Base-by-base conservation (phyloP, 1,284 basidiomycete species). In the Neolentinus lepideus region DNA sequence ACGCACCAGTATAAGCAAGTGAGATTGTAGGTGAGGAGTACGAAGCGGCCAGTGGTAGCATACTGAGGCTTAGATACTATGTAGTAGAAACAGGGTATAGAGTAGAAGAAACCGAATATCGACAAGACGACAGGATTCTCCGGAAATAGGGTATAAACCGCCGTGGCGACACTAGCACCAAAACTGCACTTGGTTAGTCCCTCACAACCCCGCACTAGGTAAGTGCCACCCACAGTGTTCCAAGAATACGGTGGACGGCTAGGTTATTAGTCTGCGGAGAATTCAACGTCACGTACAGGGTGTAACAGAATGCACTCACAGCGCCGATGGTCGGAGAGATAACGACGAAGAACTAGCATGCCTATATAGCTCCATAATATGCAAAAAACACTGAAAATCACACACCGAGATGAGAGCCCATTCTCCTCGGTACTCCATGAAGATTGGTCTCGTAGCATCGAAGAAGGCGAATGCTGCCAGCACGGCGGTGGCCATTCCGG, bases 331-430 rank as follows among this genome's bases (percentile, higher is more conserved):
- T 94, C 0, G 91, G 92, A 33, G 88, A 92, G 67, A 95, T 89
- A 4, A 94, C 91, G 14, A 91, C 85, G 63, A 96, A 92, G 68
- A 88, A 94, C 86, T 90, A 58, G 1, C 29, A 38, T 19, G 27
- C 12, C 33, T 16, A 26, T 33, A 10, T n/a, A n/a, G n/a, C 6
- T 22, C 21, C 36, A 54, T 9, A 10, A 19, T 9, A 25, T 14
- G 9, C 19, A 36, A 31, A 33, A 33, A 48, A 33, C 54, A 19
- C 35, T 19, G 16, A 51, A 19, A 9, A 27, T 47, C 24, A 76
- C 83, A 59, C 62, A 90, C 90, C 46, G 92, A 94, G 54, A 98
- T 92, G 63, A 98, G 71, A 1, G 94, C 94, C 95, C 95, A 98
- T 69, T 98, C 93, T 38, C 94, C 94, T 64, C 86, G 80, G 64